Evolutionary conservation across 768 basidiomycete genomes (phyloP), one percentile per base, ranked within the genome.

Genomic region (Boletus reticulatus): DNA sequence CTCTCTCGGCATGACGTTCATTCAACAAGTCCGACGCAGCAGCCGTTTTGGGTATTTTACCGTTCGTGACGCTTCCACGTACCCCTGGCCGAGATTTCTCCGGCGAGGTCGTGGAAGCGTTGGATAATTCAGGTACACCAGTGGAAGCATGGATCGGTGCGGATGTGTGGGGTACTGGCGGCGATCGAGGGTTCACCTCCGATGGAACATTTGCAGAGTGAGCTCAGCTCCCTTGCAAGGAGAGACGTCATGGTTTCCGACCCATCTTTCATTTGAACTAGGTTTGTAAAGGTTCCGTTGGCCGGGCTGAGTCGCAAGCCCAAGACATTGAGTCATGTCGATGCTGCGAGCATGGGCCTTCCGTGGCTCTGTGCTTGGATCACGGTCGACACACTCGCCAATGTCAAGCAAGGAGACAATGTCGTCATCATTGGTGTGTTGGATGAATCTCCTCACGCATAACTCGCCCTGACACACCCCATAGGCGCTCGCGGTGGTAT

Each of bases 301-400:
- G 45, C 51, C 6, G 69, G 53, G 7, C 56, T 72, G 16, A 72
- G 71, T 49, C 71, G 63, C 47, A 72, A 73, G 44, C 71, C 72
- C 7, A 27, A 59, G 49, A 57, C 50, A 1, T 38, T 72, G 31
- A 61, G 52, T 29, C 72, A 72, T 20, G 11, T 13, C 29, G 47
- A 62, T 37, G 72, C 71, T 6, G 71, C 63, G 14, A 74, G 71
- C 43, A 71, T 72, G 63, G 68, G 70, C 0, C 71, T 72, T 7
- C 63, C 63, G 0, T 73, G 72, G 71, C 61, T 73, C 24, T 72
- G 71, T 49, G 72, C 72, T 8, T 72, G 72, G 72, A 74, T 73
- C 60, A 72, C 71, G 1, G 69, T 72, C 13, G 57, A 74, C 11
- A 72, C 61, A 16, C 72, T 73, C 14, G 70, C 71, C 19, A 56